Conservation (phyloP, 139 green algal species). For the Coelastrella sp. region DNA sequence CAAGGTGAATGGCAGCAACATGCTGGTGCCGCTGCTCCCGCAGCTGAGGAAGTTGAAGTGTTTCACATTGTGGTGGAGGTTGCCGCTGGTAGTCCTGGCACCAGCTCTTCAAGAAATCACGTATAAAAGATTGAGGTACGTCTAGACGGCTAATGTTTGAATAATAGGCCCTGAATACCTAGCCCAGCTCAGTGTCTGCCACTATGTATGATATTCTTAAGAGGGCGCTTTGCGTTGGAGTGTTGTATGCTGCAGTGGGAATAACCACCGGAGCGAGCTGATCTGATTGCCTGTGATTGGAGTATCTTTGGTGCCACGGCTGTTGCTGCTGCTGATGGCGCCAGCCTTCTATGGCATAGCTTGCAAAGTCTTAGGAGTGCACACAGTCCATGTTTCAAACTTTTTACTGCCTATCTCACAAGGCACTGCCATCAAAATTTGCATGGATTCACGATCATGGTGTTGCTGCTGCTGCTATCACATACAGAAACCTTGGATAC, state of each 20-base stretch:
- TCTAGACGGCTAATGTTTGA: too few species aligned
- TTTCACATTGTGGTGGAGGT: constrained; percentile 16
- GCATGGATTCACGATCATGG: not conserved
- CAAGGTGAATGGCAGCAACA: not conserved
- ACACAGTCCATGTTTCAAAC: too few species aligned
- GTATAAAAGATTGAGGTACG: constrained; percentile 25
- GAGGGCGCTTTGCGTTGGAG: too few species aligned
- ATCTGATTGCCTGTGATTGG: not conserved
- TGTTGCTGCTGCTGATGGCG: too few species aligned
- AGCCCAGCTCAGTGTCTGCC: too few species aligned
- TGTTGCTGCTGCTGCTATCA: constrained; percentile 4
- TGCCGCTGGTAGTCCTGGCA: constrained; percentile 26
- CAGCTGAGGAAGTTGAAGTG: constrained; percentile 9
- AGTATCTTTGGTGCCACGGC: not conserved
- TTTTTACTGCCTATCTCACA: too few species aligned
- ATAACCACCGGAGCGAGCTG: too few species aligned
- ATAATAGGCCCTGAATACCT: too few species aligned
- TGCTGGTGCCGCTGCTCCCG: constrained; percentile 23
- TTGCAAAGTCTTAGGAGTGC: too few species aligned
- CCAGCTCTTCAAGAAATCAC: not conserved
- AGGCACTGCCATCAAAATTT: not conserved
- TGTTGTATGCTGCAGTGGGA: not conserved
- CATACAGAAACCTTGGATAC: not conserved
- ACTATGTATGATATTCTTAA: too few species aligned
- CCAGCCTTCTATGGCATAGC: too few species aligned